Conservation (phyloP, 2,329 filamentous ascomycete genomes). For the Gnomoniopsis smithogilvyi region DNA sequence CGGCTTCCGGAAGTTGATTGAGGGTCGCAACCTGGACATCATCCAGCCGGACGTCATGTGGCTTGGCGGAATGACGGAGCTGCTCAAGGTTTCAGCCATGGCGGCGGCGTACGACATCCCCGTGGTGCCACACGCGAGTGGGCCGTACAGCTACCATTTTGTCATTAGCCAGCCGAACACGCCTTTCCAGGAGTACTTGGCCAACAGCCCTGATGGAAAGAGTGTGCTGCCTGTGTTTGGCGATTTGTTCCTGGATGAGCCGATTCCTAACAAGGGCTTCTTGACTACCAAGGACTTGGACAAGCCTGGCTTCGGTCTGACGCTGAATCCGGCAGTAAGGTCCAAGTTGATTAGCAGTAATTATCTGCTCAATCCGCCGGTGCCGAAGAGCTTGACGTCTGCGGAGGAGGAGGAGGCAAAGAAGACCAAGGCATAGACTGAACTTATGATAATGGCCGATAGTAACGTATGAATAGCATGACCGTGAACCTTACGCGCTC, state of each 20-base stretch:
- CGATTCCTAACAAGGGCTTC: slow-evolving; percentile 79
- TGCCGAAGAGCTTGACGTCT: slow-evolving; percentile 36
- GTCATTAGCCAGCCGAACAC: slow-evolving; percentile 91
- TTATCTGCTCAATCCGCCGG: slow-evolving; percentile 66
- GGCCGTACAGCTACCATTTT: slow-evolving; percentile 94
- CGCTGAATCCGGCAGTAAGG: slow-evolving; percentile 72
- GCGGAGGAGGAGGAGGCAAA: slow-evolving; percentile 19
- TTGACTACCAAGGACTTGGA: slow-evolving; percentile 77
- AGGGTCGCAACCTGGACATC: slow-evolving; percentile 88
- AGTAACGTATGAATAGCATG: background rate
- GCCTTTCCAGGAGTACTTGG: slow-evolving; percentile 94
- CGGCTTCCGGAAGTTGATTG: slow-evolving; percentile 90
- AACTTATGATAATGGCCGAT: background rate
- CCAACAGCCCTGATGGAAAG: slow-evolving; percentile 88
- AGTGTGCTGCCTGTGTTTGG: slow-evolving; percentile 90
- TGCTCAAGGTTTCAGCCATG: slow-evolving; percentile 85
- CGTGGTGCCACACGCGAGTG: slow-evolving; percentile 91
- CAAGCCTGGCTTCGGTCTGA: slow-evolving; percentile 86
- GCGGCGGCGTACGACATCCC: slow-evolving; percentile 92
- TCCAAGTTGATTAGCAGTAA: slow-evolving; percentile 72
- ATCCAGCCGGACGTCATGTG: slow-evolving; percentile 97
- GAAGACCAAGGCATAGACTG: slow-evolving; percentile 19
- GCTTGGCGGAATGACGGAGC: slow-evolving; percentile 88
- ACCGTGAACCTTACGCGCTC: no score
- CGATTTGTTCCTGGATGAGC: slow-evolving; percentile 85